Percentiles rank a stretch among this genome's conserved stretches.
Conservation (phyloP, 495 filamentous ascomycete genomes). For the Daldinia grandis region DNA sequence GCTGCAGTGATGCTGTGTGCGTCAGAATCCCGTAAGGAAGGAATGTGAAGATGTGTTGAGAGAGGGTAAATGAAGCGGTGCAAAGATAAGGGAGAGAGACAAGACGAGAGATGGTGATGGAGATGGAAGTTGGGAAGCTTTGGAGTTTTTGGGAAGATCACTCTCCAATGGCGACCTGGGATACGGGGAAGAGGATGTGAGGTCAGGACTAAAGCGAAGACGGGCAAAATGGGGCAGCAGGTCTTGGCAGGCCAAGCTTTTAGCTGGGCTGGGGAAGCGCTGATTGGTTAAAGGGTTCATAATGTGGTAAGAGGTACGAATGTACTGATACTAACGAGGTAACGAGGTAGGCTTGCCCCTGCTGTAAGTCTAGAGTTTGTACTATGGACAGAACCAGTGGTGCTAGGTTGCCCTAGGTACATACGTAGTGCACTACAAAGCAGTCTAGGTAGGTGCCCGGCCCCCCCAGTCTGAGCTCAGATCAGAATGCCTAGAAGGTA, state of each 20-base stretch:
- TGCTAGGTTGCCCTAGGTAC: slow-evolving; percentile 2
- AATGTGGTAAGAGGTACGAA: slow-evolving; percentile 41
- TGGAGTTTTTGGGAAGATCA: slow-evolving; percentile 45
- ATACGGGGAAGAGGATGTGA: slow-evolving; percentile 41
- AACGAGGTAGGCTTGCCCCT: slow-evolving; percentile 26
- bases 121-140: slow-evolving; percentile 43
- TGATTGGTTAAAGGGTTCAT: slow-evolving; percentile 28
- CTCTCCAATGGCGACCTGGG: slow-evolving; percentile 40
- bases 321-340: not conserved
- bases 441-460: not conserved
- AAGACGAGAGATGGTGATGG: slow-evolving; percentile 43
- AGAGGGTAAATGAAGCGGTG: slow-evolving; percentile 42
- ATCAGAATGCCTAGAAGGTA: slow-evolving; percentile 7
- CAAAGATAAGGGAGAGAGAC: slow-evolving; percentile 48
- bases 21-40: slow-evolving; percentile 41
- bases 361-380: slow-evolving; percentile 28
- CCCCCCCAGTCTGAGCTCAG: slow-evolving; percentile 10
- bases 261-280: slow-evolving; percentile 7
- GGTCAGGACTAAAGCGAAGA: slow-evolving; percentile 42
- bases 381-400: slow-evolving; percentile 2
- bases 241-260: slow-evolving; percentile 37
- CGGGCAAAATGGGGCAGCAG: slow-evolving; percentile 39
- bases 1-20: slow-evolving; percentile 38
- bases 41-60: slow-evolving; percentile 44
- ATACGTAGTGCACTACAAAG: not conserved